Evolutionary conservation across 345 rosid genomes (phyloP), one percentile per base, ranked within the genome.

Genomic region (Moringa oleifera): DNA sequence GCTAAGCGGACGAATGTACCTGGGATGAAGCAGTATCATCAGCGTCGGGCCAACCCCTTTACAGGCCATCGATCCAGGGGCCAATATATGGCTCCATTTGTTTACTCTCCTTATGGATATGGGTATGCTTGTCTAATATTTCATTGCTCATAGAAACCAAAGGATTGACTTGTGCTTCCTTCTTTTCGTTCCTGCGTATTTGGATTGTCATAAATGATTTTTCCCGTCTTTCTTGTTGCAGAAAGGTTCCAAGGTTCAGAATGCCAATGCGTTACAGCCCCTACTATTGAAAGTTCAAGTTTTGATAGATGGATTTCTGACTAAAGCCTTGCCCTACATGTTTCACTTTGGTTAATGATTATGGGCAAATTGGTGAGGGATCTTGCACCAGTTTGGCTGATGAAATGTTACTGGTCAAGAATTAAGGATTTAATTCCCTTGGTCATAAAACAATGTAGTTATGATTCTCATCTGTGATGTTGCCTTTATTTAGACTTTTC

Each of bases 11-110:
- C 88, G 62, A 87, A 83, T 63, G 23, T 85, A 23, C 95, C 95
- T 53, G 95, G 95, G 52, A 82, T 87, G 95, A 87, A 85, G 80
- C 95, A 79, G 63, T 75, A 72, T 51, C 90, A 79, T 4, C 82
- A 85, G 28, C 82, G 84, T 55, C 78, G 82, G 46, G 7, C 81
- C 60, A 85, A 58, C 61, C 80, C 86, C 7, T 81, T 59, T 45
- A 59, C 66, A 73, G 47, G 16, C 12, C 13, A 1, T 11, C 74
- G 68, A 57, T 65, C 78, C 4, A 75, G 84, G 65, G 77, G 78
- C 8, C 59, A 76, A 25, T 72, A 53, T 62, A 23, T 82, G 70
- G 63, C 88, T 57, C 85, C 85, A 33, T 80, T 68, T 64, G 69
- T 79, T 59, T 77, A 70, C 61, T 53, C 87, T 65, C 81, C 86